These are phyloP conservation scores for Pistacia vera DNA, from an alignment of 345 rosid genomes.

Conservation along the genomic window DNA sequence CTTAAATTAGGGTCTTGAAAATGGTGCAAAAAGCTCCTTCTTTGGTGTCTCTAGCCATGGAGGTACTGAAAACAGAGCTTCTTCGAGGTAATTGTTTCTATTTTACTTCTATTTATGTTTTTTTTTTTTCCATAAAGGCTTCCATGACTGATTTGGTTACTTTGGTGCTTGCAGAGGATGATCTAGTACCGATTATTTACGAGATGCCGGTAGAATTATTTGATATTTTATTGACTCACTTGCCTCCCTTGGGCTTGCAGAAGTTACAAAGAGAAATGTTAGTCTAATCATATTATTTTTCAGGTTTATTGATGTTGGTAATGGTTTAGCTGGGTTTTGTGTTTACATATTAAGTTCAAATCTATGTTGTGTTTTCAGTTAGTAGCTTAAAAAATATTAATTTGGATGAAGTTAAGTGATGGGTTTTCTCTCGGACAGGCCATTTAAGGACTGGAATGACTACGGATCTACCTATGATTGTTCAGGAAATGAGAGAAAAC, in stretches of 20 bases:
- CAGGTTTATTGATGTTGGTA: neutral
- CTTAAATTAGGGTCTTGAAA: neutral
- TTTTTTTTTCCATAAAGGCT: neutral
- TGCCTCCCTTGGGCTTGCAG: constrained; percentile 72
- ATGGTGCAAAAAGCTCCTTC: constrained; percentile 56
- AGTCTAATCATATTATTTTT: constrained; percentile 16
- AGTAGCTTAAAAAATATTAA: neutral
- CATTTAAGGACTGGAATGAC: constrained; percentile 41
- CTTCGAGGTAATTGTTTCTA: constrained; percentile 39
- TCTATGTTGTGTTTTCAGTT: neutral
- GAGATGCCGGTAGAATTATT: constrained; percentile 71
- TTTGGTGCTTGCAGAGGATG: constrained; percentile 39
- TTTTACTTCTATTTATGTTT: neutral
- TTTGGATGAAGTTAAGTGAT: neutral
- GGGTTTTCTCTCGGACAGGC: constrained; percentile 48
- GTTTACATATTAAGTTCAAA: constrained; percentile 1
- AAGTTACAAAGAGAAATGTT: constrained; percentile 64
- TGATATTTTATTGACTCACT: constrained; percentile 42
- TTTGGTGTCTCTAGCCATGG: constrained; percentile 51
- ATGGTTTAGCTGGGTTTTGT: neutral
- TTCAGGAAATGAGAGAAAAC: constrained; percentile 54
- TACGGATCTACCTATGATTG: constrained; percentile 41
- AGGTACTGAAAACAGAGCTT: constrained; percentile 48
- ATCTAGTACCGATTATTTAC: constrained; percentile 43
- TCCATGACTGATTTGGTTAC: neutral